Base-by-base conservation (phyloP, 1,139 yeast genomes). In the Pneumocystis carinii region DNA sequence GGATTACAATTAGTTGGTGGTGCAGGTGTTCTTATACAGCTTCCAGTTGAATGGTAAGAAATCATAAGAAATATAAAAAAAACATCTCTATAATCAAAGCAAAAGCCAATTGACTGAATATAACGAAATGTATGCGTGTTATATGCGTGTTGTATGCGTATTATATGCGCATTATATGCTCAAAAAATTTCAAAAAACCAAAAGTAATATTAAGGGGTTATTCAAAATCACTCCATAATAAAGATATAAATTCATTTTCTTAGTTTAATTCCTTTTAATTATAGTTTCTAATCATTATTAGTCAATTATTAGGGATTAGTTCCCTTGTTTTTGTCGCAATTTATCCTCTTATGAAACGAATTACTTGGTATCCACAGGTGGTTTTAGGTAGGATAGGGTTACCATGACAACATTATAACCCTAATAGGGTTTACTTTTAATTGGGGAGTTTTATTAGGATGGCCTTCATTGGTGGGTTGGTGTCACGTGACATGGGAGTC, bases 391-490 rank as follows among this genome's bases (percentile, higher is more conserved):
- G 6, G 38, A 5, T n/a, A 7, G 7, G 1, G 10, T n/a, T n/a
- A 14, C 5, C 19, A 15, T 32, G n/a, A 14, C 59, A 35, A n/a
- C 17, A 2, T 8, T n/a, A n/a, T 3, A 14, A n/a, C 36, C n/a
- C n/a, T n/a, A 35, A 39, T 24, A 57, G 82, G 95, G 24, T 79
- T 86, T 15, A 87, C 96, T 70, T 94, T 89, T 74, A 86, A 89
- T 66, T 94, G 98, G 98, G 98, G 96, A 35, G 90, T 96, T 12
- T 73, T 92, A 55, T 76, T 92, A 41, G 98, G 98, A 0, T 92
- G 87, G 74, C 97, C 98, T 2, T 97, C 97, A 0, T 89, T 94
- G 80, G 96, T 96, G 0, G 82, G 90, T 1, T 80, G 92, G 79
- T 70, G 73, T 60, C 27, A 37, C n/a, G 62, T 66, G 55, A 79